Conservation (phyloP, 306 rosid genomes). For the Cotoneaster glaucophyllus region DNA sequence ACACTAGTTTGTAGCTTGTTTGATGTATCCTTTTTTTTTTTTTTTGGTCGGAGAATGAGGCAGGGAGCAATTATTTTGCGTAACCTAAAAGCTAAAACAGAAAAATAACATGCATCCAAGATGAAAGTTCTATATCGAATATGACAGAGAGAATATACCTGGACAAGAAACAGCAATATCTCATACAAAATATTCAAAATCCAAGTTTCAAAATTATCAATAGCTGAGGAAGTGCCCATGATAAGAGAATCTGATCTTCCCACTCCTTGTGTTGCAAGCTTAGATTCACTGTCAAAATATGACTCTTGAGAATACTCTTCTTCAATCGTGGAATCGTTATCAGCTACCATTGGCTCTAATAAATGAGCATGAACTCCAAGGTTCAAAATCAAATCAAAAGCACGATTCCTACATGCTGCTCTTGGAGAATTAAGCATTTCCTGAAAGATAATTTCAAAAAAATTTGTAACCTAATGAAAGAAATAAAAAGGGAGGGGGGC, state of each 20-base stretch:
- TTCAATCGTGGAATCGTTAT: conserved; percentile 60
- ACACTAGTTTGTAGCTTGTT: neutral
- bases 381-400: conserved; percentile 94
- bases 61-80: neutral
- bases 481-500: neutral
- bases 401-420: conserved; percentile 77
- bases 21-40: neutral
- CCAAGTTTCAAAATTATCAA: conserved; percentile 76
- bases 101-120: neutral
- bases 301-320: conserved; percentile 86
- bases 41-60: no score
- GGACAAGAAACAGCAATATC: conserved; percentile 90
- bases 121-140: neutral
- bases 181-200: conserved; percentile 82
- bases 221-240: conserved; percentile 52
- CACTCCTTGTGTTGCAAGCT: conserved; percentile 56
- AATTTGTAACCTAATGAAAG: conserved; percentile 15
- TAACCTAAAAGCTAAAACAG: neutral
- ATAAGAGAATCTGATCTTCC: conserved; percentile 38
- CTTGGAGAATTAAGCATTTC: conserved; percentile 87
- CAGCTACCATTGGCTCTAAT: conserved; percentile 70
- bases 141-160: conserved; percentile 45
- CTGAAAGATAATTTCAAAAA: conserved; percentile 38
- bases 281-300: conserved; percentile 63
- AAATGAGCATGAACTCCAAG: conserved; percentile 99